Base-by-base conservation (phyloP, 2,329 filamentous ascomycete species). In the Hymenoscyphus linearis region DNA sequence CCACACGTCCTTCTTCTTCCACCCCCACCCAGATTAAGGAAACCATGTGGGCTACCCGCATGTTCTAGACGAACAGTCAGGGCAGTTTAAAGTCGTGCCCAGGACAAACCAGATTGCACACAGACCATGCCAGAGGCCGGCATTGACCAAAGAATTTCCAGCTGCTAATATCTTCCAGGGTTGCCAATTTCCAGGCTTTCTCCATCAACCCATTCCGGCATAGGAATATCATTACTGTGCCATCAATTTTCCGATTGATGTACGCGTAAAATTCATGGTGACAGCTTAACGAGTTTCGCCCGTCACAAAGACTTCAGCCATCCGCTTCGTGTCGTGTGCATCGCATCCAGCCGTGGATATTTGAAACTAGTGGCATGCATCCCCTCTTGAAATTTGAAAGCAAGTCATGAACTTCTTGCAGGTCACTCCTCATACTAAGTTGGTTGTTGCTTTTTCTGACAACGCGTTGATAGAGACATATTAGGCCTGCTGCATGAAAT, bases 331-430 rank as follows among this genome's bases (percentile, higher is more conserved):
- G 55, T 85, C 81, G 60, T 76, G 76, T 0, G 86, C 85, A 72
- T 95, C 89, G 66, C 89, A 93, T 0, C 90, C 91, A 1, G 90
- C 90, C 1, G 89, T 90, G 73, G 95, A 95, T 76, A 95, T 85
- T 0, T 91, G 90, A 66, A 95, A 93, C 44, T 95, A 73, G 18
- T 90, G 76, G 69, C 89, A 91, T 85, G 34, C 86, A 86, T 5
- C 88, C 87, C 13, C 80, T 76, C 13, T 84, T 77, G 55, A 95
- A 84, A 40, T 81, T 82, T 25, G 78, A 78, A 63, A 93, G 76
- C 35, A 85, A 82, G 1, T 77, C 76, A 31, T 90, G 76, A 53
- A 93, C 88, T 63, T 84, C 80, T 40, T 78, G 74, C 4, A 93
- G 84, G 0, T 84, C 83, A 12, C 77, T 75, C 66, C 86, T 85